Base-by-base conservation (phyloP, 805 yeast genomes). In the Saturnispora mendoncae region DNA sequence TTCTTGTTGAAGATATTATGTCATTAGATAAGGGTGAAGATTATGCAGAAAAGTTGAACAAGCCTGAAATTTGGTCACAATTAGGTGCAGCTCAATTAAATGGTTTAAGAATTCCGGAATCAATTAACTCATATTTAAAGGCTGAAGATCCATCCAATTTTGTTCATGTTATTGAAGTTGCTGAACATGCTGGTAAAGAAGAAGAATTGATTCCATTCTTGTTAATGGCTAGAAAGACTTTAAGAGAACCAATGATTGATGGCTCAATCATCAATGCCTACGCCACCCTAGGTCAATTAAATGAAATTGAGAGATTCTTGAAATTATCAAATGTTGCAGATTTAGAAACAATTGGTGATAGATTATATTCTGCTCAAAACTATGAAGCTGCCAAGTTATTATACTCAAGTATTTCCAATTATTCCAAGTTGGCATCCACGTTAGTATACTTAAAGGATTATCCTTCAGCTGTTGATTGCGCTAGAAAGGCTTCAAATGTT, bases 401-500 rank as follows among this genome's bases (percentile, higher is more conserved):
- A 53, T 92, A 76, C 65, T 69, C 87, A 8, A 81, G 79, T 49
- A 80, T 90, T 45, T 86, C 96, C 31, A 92, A 90, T 67, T 90
- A 94, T 72, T 82, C 96, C 37, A 92, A 88, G 63, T 75, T 92
- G 53, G 97, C 98, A 13, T 83, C 95, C n/a, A 90, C 97, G 24
- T 75, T 88, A 57, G 98, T 92, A 27, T 87, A 80, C 68, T 69
- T 92, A 56, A 79, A 78, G 42, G 97, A 92, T 60, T 88, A 86
- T 63, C 97, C 92, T 67, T 78, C 85, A 43, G 98, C 98, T 39
- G 98, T 92, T 48, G 97, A 92, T 58, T 87, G 97, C 65, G 98
- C 98, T 18, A 83, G 98, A 71, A 92, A 90, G 67, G 97, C 98
- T 3, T 84, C 95, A 27, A 87, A 86, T 63, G 76, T 82, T 46